phyloP scores from a whole-genome alignment of 805 yeast species.

The Barnettozyma botsteinii region DNA sequence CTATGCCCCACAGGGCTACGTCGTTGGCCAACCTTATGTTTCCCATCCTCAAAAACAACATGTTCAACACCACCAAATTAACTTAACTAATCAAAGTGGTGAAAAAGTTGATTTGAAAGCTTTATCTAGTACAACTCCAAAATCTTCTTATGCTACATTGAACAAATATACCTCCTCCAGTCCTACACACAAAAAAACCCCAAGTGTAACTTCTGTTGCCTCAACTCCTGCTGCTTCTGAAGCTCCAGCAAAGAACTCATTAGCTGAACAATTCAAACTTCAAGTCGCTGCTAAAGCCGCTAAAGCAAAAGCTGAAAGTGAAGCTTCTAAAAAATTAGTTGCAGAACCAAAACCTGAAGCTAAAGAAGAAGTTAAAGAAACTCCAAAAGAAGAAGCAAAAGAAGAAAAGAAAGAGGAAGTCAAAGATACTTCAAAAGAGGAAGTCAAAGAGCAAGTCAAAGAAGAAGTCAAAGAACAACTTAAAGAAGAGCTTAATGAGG shows the following conservation, averaged over 20 bases:
- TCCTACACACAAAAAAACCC: constrained; percentile 13
- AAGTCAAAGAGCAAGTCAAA: constrained; percentile 19
- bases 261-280: constrained; percentile 12
- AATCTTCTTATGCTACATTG: constrained; percentile 13
- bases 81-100: constrained; percentile 22
- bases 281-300: constrained; percentile 19
- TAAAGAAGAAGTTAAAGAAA: constrained; percentile 7
- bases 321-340: constrained; percentile 7
- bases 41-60: constrained; percentile 7
- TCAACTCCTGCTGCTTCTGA: constrained; percentile 9
- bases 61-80: constrained; percentile 12
- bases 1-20: constrained; percentile 8
- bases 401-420: constrained; percentile 1
- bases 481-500: constrained; percentile 11
- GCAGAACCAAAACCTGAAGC: constrained; percentile 3
- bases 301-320: constrained; percentile 19
- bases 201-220: constrained; percentile 13
- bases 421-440: constrained; percentile 18
- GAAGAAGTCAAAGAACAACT: constrained; percentile 21
- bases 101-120: constrained; percentile 22
- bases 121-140: constrained; percentile 18
- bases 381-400: background rate
- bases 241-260: constrained; percentile 1
- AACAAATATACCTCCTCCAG: constrained; percentile 14
- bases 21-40: constrained; percentile 1